These are phyloP conservation scores for Begonia peltatifolia DNA, from an alignment of 306 rosid species.

Conservation along the genomic window DNA sequence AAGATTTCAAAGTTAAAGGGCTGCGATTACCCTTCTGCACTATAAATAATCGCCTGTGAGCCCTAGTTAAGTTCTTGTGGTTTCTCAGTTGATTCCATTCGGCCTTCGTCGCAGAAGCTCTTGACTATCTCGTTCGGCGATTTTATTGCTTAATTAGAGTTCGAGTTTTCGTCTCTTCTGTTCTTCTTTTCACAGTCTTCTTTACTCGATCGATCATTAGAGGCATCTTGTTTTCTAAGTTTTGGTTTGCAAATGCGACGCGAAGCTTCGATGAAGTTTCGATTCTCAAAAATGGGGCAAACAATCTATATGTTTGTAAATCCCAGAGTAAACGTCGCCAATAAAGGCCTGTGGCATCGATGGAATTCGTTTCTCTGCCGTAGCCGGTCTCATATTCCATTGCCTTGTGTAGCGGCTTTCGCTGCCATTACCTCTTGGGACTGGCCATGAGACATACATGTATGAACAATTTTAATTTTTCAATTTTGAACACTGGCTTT, in stretches of 20 bases:
- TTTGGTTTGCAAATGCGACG: background rate
- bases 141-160: no score
- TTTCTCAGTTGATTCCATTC: no score
- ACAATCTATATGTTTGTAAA: background rate
- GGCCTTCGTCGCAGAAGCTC: no score
- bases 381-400: background rate
- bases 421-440: slow-evolving; percentile 1
- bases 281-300: background rate
- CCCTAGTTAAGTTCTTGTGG: no score
- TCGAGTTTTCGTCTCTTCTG: no score
- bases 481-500: background rate
- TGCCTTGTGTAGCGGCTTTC: background rate
- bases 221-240: no score
- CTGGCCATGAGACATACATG: background rate
- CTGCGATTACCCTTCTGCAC: no score
- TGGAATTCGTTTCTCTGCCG: background rate
- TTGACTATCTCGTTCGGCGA: no score
- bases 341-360: background rate
- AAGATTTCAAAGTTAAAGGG: no score
- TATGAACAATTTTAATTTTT: background rate
- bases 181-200: no score
- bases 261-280: background rate
- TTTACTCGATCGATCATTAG: no score
- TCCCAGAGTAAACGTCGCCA: background rate
- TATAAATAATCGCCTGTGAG: no score